These are phyloP conservation scores for Euphrasia confusa DNA, from an alignment of 257 asterid genomes.

Conservation along the genomic window DNA sequence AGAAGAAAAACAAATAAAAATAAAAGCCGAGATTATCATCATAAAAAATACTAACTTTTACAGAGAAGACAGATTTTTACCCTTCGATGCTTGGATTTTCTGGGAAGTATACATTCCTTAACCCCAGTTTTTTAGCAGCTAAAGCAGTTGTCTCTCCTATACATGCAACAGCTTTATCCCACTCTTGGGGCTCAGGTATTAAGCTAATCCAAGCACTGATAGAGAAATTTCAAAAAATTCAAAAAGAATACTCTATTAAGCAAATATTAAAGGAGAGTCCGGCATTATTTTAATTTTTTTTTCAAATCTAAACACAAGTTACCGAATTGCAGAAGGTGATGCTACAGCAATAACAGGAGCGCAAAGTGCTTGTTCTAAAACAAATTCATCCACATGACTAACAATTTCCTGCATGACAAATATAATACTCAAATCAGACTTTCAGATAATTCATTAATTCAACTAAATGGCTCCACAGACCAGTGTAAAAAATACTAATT, in stretches of 20 bases:
- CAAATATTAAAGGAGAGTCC: background rate
- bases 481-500: no score
- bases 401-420: conserved; percentile 50
- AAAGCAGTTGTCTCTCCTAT: conserved; percentile 86
- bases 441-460: conserved; percentile 12
- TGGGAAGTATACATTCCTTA: conserved; percentile 59
- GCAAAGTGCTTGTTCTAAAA: conserved; percentile 50
- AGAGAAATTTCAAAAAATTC: conserved; percentile 14
- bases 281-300: no score
- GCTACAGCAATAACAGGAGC: conserved; percentile 83
- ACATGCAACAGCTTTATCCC: conserved; percentile 72
- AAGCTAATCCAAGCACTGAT: conserved; percentile 69
- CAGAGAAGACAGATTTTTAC: conserved; percentile 29
- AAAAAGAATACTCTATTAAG: conserved; percentile 1
- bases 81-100: conserved; percentile 73
- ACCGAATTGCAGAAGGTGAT: conserved; percentile 82
- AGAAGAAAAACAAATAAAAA: background rate
- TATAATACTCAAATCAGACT: conserved; percentile 8
- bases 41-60: background rate
- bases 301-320: conserved; percentile 12
- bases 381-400: conserved; percentile 42
- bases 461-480: conserved; percentile 6
- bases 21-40: background rate
- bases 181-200: conserved; percentile 39
- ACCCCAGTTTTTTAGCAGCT: conserved; percentile 62